A percentile compares a stretch with the other conserved stretches of the same genome.
Evolutionary conservation across 495 filamentous ascomycete species (phyloP).

Genomic region (Trichocladium antarcticum): DNA sequence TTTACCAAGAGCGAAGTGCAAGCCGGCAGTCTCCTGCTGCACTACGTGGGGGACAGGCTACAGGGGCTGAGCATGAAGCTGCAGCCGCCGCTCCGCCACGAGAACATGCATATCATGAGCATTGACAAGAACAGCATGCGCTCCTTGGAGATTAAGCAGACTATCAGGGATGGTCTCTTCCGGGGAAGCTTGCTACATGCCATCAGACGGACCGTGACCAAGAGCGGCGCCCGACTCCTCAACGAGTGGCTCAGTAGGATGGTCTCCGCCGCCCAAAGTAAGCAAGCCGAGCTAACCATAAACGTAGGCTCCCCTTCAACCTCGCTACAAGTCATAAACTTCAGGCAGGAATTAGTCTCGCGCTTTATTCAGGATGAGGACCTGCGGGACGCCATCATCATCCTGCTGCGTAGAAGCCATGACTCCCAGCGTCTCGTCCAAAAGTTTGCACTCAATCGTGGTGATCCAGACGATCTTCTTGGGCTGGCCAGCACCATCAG

Average conservation of each 20-base stretch:
- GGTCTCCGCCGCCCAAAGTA: neutral
- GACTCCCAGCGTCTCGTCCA: constrained; percentile 86
- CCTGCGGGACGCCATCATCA: constrained; percentile 54
- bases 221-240: constrained; percentile 75
- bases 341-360: constrained; percentile 71
- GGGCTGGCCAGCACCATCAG: constrained; percentile 70
- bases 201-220: constrained; percentile 79
- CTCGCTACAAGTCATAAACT: constrained; percentile 64
- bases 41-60: constrained; percentile 71
- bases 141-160: constrained; percentile 78
- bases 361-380: constrained; percentile 51
- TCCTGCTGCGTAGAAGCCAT: constrained; percentile 62
- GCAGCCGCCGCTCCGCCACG: constrained; percentile 65
- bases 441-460: constrained; percentile 81
- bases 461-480: constrained; percentile 89
- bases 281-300: constrained; percentile 7
- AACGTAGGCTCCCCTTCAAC: constrained; percentile 67
- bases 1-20: constrained; percentile 45
- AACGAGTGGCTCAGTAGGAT: constrained; percentile 65
- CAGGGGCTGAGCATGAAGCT: constrained; percentile 73
- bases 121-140: constrained; percentile 88
- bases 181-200: constrained; percentile 82
- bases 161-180: constrained; percentile 59
- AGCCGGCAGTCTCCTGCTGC: constrained; percentile 64
- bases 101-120: constrained; percentile 63